Percentiles rank a stretch among this genome's conserved stretches.
These are phyloP conservation scores for Penicillium cinerascens DNA, from an alignment of 495 filamentous ascomycete genomes.

Conservation along the genomic window DNA sequence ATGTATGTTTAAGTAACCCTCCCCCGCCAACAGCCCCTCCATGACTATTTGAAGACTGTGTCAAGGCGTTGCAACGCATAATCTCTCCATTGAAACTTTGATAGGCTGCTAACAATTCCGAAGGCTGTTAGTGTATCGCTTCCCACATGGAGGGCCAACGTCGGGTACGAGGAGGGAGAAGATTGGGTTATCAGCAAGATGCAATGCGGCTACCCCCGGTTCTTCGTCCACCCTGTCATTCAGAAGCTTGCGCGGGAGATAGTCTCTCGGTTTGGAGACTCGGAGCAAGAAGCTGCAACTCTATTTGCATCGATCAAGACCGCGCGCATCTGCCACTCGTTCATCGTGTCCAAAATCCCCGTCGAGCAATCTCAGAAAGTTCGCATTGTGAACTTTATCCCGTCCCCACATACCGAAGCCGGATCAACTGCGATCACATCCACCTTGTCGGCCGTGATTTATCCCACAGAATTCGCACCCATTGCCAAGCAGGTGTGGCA, in stretches of 20 bases:
- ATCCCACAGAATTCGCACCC: slow-evolving; percentile 57
- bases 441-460: slow-evolving; percentile 70
- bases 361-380: slow-evolving; percentile 46
- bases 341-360: slow-evolving; percentile 59
- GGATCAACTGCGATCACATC: slow-evolving; percentile 37
- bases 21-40: slow-evolving; percentile 27
- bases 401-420: slow-evolving; percentile 38
- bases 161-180: slow-evolving; percentile 91
- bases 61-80: neutral
- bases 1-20: slow-evolving; percentile 40
- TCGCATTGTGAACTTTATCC: slow-evolving; percentile 65
- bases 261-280: slow-evolving; percentile 56
- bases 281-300: slow-evolving; percentile 63
- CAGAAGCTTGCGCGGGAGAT: slow-evolving; percentile 68
- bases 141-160: slow-evolving; percentile 86
- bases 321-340: slow-evolving; percentile 66
- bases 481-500: slow-evolving; percentile 93
- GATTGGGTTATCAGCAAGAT: slow-evolving; percentile 80
- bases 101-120: slow-evolving; percentile 9
- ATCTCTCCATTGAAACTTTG: neutral
- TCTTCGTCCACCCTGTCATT: slow-evolving; percentile 88
- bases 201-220: slow-evolving; percentile 90
- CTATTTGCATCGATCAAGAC: slow-evolving; percentile 70
- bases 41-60: neutral
- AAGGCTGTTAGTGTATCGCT: slow-evolving; percentile 95